phyloP scores from a whole-genome alignment of 1,284 basidiomycete species.

The Cystobasidiaceae sp. region DNA sequence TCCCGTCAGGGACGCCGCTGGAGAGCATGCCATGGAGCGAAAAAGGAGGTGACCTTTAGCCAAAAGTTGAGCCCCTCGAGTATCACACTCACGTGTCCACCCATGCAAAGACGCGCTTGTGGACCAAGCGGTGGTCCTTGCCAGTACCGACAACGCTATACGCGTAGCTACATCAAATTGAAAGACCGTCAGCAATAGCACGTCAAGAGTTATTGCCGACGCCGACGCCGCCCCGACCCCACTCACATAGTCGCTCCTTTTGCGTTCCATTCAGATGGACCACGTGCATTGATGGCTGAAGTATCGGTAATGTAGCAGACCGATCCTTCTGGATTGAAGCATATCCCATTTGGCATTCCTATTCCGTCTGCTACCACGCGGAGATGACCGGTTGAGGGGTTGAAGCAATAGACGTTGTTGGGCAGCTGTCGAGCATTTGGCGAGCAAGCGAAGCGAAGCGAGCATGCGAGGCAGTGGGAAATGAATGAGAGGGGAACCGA shows the following conservation, averaged over 20 bases:
- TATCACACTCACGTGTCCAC: conserved; percentile 4
- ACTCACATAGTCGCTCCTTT: conserved; percentile 34
- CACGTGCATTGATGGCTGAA: conserved; percentile 35
- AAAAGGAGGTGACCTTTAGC: background rate
- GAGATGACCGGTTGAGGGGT: conserved; percentile 33
- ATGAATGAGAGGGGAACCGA: too few relatives aligned
- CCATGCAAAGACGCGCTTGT: conserved; percentile 11
- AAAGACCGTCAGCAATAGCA: too few relatives aligned
- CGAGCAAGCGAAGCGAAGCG: too few relatives aligned
- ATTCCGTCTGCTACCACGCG: conserved; percentile 35
- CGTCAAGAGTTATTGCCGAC: background rate
- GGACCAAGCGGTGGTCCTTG: background rate
- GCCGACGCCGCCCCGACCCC: conserved; percentile 31
- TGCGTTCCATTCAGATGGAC: conserved; percentile 42
- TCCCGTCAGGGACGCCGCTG: conserved; percentile 35
- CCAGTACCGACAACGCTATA: background rate
- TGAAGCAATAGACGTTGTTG: conserved; percentile 39
- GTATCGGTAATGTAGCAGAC: conserved; percentile 37
- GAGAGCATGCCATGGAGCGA: background rate
- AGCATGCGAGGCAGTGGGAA: too few relatives aligned
- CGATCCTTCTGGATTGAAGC: conserved; percentile 25
- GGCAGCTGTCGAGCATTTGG: conserved; percentile 33
- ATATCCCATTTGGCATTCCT: conserved; percentile 34
- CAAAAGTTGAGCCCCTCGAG: too few relatives aligned
- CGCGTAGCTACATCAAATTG: background rate